Base-by-base conservation (phyloP, 495 filamentous ascomycete species). In the Penicillium manginii region DNA sequence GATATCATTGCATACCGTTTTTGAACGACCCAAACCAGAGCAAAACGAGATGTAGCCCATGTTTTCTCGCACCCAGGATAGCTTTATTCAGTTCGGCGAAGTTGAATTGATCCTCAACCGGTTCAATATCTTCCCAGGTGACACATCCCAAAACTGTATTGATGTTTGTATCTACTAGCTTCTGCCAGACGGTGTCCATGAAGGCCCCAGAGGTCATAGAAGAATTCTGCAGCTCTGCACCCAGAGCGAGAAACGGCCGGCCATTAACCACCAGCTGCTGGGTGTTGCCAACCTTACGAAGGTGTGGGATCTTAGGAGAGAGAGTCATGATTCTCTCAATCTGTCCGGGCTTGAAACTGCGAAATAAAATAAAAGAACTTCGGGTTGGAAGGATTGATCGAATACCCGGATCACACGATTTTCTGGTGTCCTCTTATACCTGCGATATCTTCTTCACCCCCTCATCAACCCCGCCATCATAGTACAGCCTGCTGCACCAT, bases 11-110 rank as follows among this genome's bases (percentile, higher is more conserved):
- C 10, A 49, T 64, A 74, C 73, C 79, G 66, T 82, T 81, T 58
- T 83, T 81, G 65, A 78, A 82, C 1, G 73, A 72, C 2, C 78
- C 80, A 67, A 82, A 80, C 80, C 80, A 82, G n/a, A 82, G 66
- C 22, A 81, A 47, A 3, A 82, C 67, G 0, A 83, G 65, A 46
- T 73, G 73, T 31, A 82, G 35, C 5, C 65, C 72, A 55, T 81
- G 67, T 21, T 66, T 47, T 42, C 76, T 61, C 12, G 78, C 79
- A 46, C 65, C 75, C 4, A 65, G 29, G 35, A 83, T 73, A 31
- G 77, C 63, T 55, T 73, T 57, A 50, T 81, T 76, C 5, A 82
- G 69, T 55, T 81, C 70, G 4, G 56, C 53, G 47, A 82, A 80
- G 39, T 71, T 61, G 55, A 83, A 83, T 19, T 70, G 50, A 12